Base-by-base conservation (phyloP, 2,329 filamentous ascomycete genomes). In the Colletotrichum euphorbiae region DNA sequence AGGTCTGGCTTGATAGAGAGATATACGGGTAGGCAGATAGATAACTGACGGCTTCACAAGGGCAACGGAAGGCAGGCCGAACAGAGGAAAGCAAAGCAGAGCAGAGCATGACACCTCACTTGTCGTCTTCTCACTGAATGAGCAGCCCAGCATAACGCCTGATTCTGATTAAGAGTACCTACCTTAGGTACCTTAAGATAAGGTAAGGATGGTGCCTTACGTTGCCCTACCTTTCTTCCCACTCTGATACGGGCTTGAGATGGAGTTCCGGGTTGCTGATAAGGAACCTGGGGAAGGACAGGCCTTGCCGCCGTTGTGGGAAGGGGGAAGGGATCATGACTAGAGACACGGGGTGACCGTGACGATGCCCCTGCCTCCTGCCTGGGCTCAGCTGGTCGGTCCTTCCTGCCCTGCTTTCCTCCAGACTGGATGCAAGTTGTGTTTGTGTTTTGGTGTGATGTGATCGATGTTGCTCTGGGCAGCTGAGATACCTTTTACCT, bases 211-310 rank as follows among this genome's bases (percentile, higher is more conserved):
- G 21, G 21, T 21, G n/a, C n/a, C n/a, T n/a, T n/a, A 21, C 3
- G 21, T 21, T 21, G 3, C 21, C 4, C 24, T 24, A 24, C 4
- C 24, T 24, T 5, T 24, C 24, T 24, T 5, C 4, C 24, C 24
- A 24, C 24, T 24, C 3, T 5, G 24, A 24, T 24, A 24, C 24
- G 43, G 31, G 12, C 43, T 43, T n/a, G 5, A 40, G 56, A 59
- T 17, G 56, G 56, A 48, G 56, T 48, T 43, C 15, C 17, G 17
- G 21, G 46, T 28, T 40, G 45, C 57, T 60, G 57, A 60, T 60
- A 60, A 60, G 57, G 24, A 60, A 50, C 43, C 45, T 50, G 57
- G 57, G 57, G 57, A 60, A 60, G 28, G 19, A 48, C 17, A 50
- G 57, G 50, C 17, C 13, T 38, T 15, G 36, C 9, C 36, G 13